These are phyloP conservation scores for Symbiotaphrina buchneri DNA, from an alignment of 495 filamentous ascomycete genomes.

Conservation along the genomic window DNA sequence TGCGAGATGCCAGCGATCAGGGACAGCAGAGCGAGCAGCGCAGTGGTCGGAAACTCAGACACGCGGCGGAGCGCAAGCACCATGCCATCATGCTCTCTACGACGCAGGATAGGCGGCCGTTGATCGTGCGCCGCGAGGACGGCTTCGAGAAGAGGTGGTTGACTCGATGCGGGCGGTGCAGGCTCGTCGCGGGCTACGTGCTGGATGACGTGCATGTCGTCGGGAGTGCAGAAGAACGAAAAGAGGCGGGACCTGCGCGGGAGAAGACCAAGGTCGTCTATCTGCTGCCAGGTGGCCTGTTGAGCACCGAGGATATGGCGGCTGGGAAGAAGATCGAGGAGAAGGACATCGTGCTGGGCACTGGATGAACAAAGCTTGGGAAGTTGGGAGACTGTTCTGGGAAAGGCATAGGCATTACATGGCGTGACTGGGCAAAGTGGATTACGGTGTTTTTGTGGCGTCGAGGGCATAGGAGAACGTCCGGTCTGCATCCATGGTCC, in stretches of 20 bases:
- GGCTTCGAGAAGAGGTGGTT: slow-evolving; percentile 52
- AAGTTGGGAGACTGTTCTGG: too few species aligned
- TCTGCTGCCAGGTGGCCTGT: slow-evolving; percentile 10
- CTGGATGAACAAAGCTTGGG: slow-evolving; percentile 2
- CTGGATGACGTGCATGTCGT: slow-evolving; percentile 17
- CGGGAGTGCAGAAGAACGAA: slow-evolving; percentile 10
- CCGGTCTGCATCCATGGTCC: too few species aligned
- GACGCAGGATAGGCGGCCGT: slow-evolving; percentile 21
- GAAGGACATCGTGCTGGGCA: slow-evolving; percentile 2
- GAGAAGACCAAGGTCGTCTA: slow-evolving; percentile 4
- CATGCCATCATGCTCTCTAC: slow-evolving; percentile 27
- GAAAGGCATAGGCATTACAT: too few species aligned
- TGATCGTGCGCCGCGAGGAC: slow-evolving; percentile 35
- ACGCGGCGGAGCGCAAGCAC: too few species aligned
- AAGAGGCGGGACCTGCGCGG: slow-evolving; percentile 7
- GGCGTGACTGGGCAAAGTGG: too few species aligned
- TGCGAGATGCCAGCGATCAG: slow-evolving; percentile 2
- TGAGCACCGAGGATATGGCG: slow-evolving; percentile 14
- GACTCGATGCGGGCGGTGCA: slow-evolving; percentile 38
- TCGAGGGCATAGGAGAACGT: too few species aligned
- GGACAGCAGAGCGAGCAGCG: neutral
- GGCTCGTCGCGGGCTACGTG: slow-evolving; percentile 38
- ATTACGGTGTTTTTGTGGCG: too few species aligned
- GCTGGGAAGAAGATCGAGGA: slow-evolving; percentile 8
- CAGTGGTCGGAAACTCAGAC: neutral